Evolutionary conservation across 2,329 filamentous ascomycete genomes (phyloP), one percentile per base, ranked within the genome.

Genomic region (Tolypocladium inflatum): DNA sequence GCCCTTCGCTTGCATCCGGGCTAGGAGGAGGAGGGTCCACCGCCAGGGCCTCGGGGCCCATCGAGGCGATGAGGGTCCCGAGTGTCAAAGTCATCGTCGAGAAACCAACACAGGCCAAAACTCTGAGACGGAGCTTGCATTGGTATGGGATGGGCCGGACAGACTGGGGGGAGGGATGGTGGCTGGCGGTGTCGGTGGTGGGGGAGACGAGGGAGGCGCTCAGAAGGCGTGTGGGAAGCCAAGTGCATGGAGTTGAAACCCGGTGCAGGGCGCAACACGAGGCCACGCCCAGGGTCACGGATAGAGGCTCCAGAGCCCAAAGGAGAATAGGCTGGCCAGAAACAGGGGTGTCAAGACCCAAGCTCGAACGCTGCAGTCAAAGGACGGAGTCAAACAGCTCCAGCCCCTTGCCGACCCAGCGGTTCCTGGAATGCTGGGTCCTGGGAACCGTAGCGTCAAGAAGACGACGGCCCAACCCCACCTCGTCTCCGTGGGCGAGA

Each of bases 101-200:
- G 50, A 55, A 55, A 55, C 58, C 60, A 54, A 62, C 58, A 58
- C 56, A 55, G 59, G 61, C 60, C 57, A 39, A 54, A 35, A 55
- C 37, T 58, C 63, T 64, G 62, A 64, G 61, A 65, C 62, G 55
- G 55, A 59, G 61, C 57, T 37, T 62, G 60, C 57, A 30, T 37
- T 58, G 42, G 51, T 57, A 43, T 42, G 26, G 42, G 42, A 42
- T 45, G 52, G 45, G 26, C 45, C 45, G 23, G 11, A 4, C 33
- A 55, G 52, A 55, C 53, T 26, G 43, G 38, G 21, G 53, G 56
- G 37, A 33, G 26, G 55, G n/a, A n/a, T n/a, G 48, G 53, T 55
- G 38, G 53, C 17, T 33, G 53, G 38, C 15, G 38, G 51, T 17
- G 52, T 55, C 35, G 53, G 54, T 38, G 58, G 63, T 51, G 55